These are phyloP conservation scores for Hibiscus syriacus DNA, from an alignment of 345 rosid genomes.

Conservation along the genomic window DNA sequence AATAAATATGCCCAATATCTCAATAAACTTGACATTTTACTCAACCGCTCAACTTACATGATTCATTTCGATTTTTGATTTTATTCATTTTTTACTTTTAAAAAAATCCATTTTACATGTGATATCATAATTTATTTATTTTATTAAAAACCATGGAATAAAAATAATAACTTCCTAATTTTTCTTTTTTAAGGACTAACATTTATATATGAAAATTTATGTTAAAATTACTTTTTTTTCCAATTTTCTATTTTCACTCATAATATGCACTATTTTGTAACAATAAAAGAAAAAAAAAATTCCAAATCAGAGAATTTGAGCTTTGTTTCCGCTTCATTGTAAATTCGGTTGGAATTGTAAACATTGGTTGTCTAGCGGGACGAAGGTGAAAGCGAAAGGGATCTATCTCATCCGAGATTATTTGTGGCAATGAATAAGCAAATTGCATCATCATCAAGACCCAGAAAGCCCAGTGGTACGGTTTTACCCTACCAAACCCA, in stretches of 20 bases:
- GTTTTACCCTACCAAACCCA: constrained; percentile 94
- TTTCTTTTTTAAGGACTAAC: too few species aligned
- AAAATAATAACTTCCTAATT: too few species aligned
- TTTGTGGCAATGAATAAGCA: constrained; percentile 17
- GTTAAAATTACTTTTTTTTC: neutral
- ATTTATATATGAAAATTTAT: too few species aligned
- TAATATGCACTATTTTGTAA: neutral
- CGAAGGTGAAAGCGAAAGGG: neutral
- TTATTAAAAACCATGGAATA: too few species aligned
- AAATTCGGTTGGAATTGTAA: neutral
- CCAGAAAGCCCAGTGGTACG: constrained; percentile 30
- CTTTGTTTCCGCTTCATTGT: neutral
- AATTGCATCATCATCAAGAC: constrained; percentile 10
- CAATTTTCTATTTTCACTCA: neutral
- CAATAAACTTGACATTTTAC: too few species aligned
- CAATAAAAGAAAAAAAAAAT: neutral
- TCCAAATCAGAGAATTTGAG: neutral
- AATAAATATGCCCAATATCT: too few species aligned
- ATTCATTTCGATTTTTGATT: too few species aligned
- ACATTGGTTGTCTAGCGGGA: neutral
- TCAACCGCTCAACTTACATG: too few species aligned
- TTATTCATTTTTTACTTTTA: too few species aligned
- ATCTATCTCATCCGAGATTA: constrained; percentile 13
- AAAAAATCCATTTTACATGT: too few species aligned
- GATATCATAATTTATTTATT: too few species aligned